Evolutionary conservation across 352 stramenopile genomes (phyloP).

Genomic region (Phytophthora kernoviae): DNA sequence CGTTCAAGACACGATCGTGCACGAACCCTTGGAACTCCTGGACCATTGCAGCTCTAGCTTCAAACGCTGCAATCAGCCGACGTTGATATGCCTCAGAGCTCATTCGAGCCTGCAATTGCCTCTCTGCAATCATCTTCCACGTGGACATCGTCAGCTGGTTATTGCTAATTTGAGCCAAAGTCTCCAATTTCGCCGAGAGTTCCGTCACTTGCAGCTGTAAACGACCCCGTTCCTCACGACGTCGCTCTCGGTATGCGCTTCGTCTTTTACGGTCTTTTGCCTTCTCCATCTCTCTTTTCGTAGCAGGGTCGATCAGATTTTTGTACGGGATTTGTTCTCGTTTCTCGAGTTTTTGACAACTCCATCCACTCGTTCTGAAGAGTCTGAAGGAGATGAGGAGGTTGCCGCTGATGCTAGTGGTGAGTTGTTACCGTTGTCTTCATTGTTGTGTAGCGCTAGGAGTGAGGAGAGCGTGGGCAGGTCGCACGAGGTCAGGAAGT

Average conservation of each 20-base stretch:
- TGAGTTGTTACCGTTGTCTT: not conserved
- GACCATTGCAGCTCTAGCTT: not conserved
- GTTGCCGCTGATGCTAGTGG: no score
- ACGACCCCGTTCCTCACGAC: not conserved
- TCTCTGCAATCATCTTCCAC: constrained; percentile 12
- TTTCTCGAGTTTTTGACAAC: not conserved
- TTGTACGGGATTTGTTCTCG: constrained; percentile 8
- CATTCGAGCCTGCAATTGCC: constrained; percentile 8
- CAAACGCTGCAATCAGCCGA: not conserved
- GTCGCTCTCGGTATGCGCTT: constrained; percentile 6
- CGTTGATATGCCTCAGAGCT: constrained; percentile 11
- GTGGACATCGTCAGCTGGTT: not conserved
- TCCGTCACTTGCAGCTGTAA: constrained; percentile 7
- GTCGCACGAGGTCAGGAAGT: constrained; percentile 27
- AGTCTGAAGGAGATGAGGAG: not conserved
- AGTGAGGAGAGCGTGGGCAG: constrained; percentile 12
- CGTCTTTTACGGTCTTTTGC: constrained; percentile 15
- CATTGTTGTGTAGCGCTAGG: not conserved
- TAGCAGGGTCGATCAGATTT: not conserved
- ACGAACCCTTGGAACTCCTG: constrained; percentile 1
- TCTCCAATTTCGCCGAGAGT: not conserved
- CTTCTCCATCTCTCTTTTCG: constrained; percentile 2
- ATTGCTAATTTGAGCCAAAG: not conserved
- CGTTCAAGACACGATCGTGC: not conserved
- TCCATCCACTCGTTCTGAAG: not conserved